Conservation (phyloP, 1,284 basidiomycete genomes). For the Pyrrhoderma noxium region DNA sequence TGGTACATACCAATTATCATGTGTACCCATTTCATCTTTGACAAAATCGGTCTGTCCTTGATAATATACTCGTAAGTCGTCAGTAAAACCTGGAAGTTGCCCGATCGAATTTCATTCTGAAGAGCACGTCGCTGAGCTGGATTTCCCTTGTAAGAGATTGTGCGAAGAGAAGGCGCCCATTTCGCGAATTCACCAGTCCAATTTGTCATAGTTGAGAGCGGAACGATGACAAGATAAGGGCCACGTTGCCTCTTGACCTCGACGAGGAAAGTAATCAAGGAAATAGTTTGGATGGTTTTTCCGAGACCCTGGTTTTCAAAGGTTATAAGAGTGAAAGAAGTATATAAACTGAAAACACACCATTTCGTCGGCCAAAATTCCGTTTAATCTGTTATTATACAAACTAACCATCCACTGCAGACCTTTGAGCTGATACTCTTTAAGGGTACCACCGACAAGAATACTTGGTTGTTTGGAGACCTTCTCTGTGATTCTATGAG, state of each 20-base stretch:
- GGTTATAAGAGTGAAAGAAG: slow-evolving; percentile 3
- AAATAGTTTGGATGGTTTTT: slow-evolving; percentile 95
- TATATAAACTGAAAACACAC: slow-evolving; percentile 34
- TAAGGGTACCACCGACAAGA: slow-evolving; percentile 78
- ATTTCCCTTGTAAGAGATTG: slow-evolving; percentile 92
- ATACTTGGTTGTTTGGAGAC: slow-evolving; percentile 78
- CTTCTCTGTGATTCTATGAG: slow-evolving; percentile 90
- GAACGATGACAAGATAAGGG: slow-evolving; percentile 96
- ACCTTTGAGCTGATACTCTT: slow-evolving; percentile 91
- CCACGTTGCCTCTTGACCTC: slow-evolving; percentile 88
- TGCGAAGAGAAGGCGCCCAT: slow-evolving; percentile 89
- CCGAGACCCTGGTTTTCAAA: slow-evolving; percentile 72
- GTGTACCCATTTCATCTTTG: slow-evolving; percentile 95
- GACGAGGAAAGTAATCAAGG: slow-evolving; percentile 93
- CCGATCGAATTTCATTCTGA: slow-evolving; percentile 67
- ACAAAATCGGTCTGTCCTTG: slow-evolving; percentile 88
- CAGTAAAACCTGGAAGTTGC: slow-evolving; percentile 90
- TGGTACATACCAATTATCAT: slow-evolving; percentile 83
- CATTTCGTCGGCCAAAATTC: slow-evolving; percentile 98
- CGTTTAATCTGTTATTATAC: slow-evolving; percentile 97
- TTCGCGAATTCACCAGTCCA: slow-evolving; percentile 97
- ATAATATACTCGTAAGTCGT: slow-evolving; percentile 99
- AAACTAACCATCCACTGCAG: slow-evolving; percentile 98
- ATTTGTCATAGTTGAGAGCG: slow-evolving; percentile 96
- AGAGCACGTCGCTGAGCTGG: slow-evolving; percentile 71